Conservation (phyloP, 495 filamentous ascomycete species). For the Neurospora sp. region DNA sequence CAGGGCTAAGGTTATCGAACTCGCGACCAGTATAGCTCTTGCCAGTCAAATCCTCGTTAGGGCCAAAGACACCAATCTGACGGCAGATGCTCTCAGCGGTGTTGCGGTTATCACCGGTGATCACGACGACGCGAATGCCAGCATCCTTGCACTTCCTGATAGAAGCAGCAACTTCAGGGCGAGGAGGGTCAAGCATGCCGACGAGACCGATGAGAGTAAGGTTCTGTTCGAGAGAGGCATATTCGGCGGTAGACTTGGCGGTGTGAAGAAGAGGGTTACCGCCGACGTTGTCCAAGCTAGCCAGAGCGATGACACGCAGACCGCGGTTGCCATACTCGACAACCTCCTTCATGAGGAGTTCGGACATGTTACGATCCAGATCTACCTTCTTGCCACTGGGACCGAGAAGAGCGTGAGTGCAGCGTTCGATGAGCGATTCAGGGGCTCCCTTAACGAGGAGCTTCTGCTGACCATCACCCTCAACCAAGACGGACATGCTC, state of each 20-base stretch:
- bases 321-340: constrained; percentile 85
- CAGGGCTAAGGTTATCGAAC: constrained; percentile 75
- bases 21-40: constrained; percentile 95
- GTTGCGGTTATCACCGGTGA: constrained; percentile 95
- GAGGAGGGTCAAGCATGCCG: constrained; percentile 95
- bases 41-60: constrained; percentile 70
- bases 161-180: constrained; percentile 79
- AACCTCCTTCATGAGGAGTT: constrained; percentile 64
- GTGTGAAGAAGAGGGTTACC: constrained; percentile 57
- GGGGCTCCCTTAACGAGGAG: constrained; percentile 96
- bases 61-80: constrained; percentile 87
- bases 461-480: constrained; percentile 53
- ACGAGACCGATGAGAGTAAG: constrained; percentile 92
- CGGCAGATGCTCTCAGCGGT: constrained; percentile 97
- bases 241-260: constrained; percentile 76
- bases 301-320: constrained; percentile 90
- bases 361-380: constrained; percentile 53
- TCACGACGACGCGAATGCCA: constrained; percentile 94
- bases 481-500: constrained; percentile 96
- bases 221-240: constrained; percentile 76
- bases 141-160: constrained; percentile 84
- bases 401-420: constrained; percentile 68
- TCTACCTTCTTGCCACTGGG: constrained; percentile 61
- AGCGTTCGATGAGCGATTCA: constrained; percentile 86
- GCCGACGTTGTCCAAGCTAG: constrained; percentile 62